Evolutionary conservation across 2,329 filamentous ascomycete genomes (phyloP).

Genomic region (Paecilomyces dactylethromorphus): DNA sequence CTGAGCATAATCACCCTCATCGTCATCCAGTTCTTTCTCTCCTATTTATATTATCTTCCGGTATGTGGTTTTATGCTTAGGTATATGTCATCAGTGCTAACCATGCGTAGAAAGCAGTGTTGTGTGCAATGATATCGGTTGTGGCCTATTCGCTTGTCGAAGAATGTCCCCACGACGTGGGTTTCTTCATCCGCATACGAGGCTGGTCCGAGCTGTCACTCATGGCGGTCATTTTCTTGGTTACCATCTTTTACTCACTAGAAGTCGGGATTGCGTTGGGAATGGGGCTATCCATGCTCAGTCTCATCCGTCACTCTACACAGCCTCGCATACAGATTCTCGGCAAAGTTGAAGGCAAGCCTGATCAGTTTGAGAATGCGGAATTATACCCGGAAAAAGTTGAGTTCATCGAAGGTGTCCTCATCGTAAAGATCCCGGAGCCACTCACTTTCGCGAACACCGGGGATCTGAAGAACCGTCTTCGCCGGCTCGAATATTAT

Average conservation of each 20-base stretch:
- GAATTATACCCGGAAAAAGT: constrained; percentile 64
- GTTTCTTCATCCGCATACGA: constrained; percentile 78
- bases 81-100: constrained; percentile 1
- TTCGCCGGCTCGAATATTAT: constrained; percentile 80
- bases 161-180: constrained; percentile 86
- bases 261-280: constrained; percentile 90
- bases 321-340: constrained; percentile 93
- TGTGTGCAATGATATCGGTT: constrained; percentile 90
- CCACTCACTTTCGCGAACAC: constrained; percentile 96
- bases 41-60: constrained; percentile 93
- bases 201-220: constrained; percentile 81
- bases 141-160: constrained; percentile 93
- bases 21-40: constrained; percentile 73
- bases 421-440: constrained; percentile 97
- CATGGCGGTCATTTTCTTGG: constrained; percentile 83
- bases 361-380: constrained; percentile 75
- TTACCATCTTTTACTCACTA: constrained; percentile 92
- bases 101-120: constrained; percentile 68
- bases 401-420: constrained; percentile 83
- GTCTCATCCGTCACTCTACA: constrained; percentile 84
- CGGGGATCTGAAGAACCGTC: constrained; percentile 76
- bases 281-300: constrained; percentile 81
- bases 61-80: constrained; percentile 47
- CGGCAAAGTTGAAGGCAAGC: constrained; percentile 75
- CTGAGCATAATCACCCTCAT: constrained; percentile 75